These are phyloP conservation scores for Blepharisma undulans DNA, from an alignment of 169 alveolate species.

Conservation along the genomic window DNA sequence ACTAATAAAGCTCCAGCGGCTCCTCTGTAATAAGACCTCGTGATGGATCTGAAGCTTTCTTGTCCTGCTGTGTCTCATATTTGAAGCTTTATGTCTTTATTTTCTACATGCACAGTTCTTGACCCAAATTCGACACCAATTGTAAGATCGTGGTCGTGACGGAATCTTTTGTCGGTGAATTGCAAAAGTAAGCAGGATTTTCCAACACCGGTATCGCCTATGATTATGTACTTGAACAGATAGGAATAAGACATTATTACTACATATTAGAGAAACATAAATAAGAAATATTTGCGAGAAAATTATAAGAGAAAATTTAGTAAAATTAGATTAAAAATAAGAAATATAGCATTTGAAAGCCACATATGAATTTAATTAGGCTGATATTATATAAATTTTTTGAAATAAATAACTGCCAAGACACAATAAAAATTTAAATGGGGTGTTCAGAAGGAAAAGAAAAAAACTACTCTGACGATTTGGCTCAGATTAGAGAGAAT, in stretches of 20 bases:
- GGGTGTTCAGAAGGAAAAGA: neutral
- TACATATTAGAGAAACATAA: neutral
- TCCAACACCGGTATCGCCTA: conserved; percentile 98
- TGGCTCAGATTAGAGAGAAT: neutral
- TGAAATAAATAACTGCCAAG: neutral
- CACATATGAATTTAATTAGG: too few relatives aligned
- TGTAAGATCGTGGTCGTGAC: conserved; percentile 95
- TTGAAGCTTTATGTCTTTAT: conserved; percentile 90
- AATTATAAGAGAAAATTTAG: neutral
- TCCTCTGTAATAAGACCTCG: conserved; percentile 97
- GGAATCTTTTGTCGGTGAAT: conserved; percentile 94
- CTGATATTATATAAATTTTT: too few relatives aligned
- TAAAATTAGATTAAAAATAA: too few relatives aligned
- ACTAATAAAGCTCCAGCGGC: conserved; percentile 98
- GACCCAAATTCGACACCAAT: conserved; percentile 97
- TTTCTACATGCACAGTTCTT: conserved; percentile 87
- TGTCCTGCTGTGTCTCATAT: conserved; percentile 98
- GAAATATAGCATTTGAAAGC: too few relatives aligned
- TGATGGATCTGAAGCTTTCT: conserved; percentile 94
- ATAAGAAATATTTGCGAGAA: too few relatives aligned
- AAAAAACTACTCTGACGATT: neutral
- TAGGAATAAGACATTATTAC: conserved; percentile 83
- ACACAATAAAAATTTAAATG: neutral
- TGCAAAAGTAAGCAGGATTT: conserved; percentile 94
- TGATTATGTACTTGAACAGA: conserved; percentile 94